A percentile compares a stretch with the other conserved stretches of the same genome.
Conservation (phyloP, 345 rosid genomes). For the Ricinus communis region DNA sequence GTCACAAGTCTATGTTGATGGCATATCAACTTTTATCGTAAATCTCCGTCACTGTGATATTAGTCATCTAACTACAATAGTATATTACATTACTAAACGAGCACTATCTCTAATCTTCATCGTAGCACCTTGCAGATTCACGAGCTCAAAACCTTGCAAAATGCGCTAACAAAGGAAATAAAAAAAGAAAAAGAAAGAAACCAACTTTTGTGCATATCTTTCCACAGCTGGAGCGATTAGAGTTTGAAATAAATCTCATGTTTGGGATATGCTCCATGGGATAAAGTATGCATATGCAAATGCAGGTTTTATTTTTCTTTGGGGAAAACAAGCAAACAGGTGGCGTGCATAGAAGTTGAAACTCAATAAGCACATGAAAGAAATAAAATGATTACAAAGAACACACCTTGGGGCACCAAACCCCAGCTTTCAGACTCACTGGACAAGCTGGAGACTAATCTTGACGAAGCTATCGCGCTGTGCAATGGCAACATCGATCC, state of each 20-base stretch:
- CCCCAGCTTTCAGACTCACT: constrained; percentile 58
- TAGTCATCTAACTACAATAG: not conserved
- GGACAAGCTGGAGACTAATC: constrained; percentile 61
- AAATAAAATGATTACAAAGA: not conserved
- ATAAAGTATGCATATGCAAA: too few species aligned
- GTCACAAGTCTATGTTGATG: not conserved
- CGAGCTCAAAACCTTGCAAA: not conserved
- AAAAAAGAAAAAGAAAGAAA: too few species aligned
- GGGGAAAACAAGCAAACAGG: not conserved
- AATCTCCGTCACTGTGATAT: not conserved
- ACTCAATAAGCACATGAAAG: not conserved
- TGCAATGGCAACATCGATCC: constrained; percentile 64
- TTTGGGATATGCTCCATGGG: not conserved
- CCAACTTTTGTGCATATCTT: not conserved
- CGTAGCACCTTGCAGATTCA: not conserved
- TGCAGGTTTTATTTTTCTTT: not conserved
- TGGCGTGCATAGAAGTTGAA: not conserved
- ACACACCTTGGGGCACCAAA: constrained; percentile 72
- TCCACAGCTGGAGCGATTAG: not conserved
- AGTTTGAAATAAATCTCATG: not conserved
- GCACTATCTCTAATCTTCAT: not conserved
- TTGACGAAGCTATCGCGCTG: constrained; percentile 63
- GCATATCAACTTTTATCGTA: not conserved
- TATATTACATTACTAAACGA: too few species aligned
- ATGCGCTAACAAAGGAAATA: not conserved